Percentiles rank a stretch among this genome's conserved stretches.
phyloP scores from a whole-genome alignment of 768 basidiomycete genomes.

The Scleroderma bovista region DNA sequence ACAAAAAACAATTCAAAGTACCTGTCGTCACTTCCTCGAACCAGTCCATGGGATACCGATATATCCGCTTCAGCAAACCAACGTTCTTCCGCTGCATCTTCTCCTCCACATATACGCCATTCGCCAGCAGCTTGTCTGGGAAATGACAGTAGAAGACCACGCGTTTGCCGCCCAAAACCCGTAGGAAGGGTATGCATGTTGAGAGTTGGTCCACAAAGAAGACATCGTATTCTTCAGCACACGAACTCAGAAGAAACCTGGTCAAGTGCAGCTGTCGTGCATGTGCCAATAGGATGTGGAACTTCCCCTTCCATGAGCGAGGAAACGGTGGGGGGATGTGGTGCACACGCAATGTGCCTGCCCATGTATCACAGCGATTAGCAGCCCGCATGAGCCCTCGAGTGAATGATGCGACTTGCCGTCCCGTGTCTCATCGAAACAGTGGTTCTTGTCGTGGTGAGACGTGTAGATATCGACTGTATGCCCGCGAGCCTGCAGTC shows the following conservation, averaged over 20 bases:
- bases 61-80: constrained; percentile 62
- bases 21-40: constrained; percentile 87
- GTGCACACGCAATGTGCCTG: constrained; percentile 78
- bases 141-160: constrained; percentile 99
- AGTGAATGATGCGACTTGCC: constrained; percentile 43
- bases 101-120: constrained; percentile 59
- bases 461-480: constrained; percentile 88
- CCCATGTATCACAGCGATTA: background rate
- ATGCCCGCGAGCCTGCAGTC: constrained; percentile 81
- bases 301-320: constrained; percentile 68
- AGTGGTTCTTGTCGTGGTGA: constrained; percentile 79
- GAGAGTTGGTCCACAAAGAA: constrained; percentile 95
- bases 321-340: constrained; percentile 73
- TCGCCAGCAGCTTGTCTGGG: constrained; percentile 87
- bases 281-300: constrained; percentile 89
- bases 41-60: constrained; percentile 86
- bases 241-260: constrained; percentile 48
- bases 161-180: constrained; percentile 58
- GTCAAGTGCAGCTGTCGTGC: constrained; percentile 83
- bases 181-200: constrained; percentile 82
- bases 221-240: constrained; percentile 58
- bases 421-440: constrained; percentile 91
- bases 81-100: constrained; percentile 35
- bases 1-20: constrained; percentile 31
- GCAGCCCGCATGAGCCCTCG: background rate